Evolutionary conservation across 2,329 filamentous ascomycete species (phyloP).

Genomic region (Penicillium sclerotigenum): DNA sequence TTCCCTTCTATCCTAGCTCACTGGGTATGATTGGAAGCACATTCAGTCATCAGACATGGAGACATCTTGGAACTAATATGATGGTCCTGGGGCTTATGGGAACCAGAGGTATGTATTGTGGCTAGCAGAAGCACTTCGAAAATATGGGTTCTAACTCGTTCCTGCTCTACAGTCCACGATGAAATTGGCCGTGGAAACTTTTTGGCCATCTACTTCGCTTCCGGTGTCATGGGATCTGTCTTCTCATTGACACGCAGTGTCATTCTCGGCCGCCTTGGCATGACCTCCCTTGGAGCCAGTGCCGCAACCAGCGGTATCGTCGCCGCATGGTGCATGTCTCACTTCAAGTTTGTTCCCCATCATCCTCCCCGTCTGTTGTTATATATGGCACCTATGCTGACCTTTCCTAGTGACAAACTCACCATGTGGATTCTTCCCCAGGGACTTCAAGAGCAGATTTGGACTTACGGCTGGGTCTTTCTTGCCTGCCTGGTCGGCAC

Average conservation of each 20-base stretch:
- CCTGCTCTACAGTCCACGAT: constrained; percentile 15
- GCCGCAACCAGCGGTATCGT: constrained; percentile 51
- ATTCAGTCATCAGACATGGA: constrained; percentile 56
- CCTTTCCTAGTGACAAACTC: constrained; percentile 36
- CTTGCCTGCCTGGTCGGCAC: constrained; percentile 36
- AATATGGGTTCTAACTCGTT: background rate
- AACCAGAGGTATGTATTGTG: constrained; percentile 39
- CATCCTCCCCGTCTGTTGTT: background rate
- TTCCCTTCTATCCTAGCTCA: constrained; percentile 53
- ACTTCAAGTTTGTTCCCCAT: constrained; percentile 39
- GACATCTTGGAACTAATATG: constrained; percentile 55
- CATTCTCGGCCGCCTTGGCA: constrained; percentile 41
- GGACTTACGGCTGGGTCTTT: constrained; percentile 42
- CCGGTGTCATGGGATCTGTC: constrained; percentile 48
- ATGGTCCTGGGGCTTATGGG: constrained; percentile 55
- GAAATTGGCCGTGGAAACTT: constrained; percentile 57
- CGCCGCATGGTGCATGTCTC: constrained; percentile 49
- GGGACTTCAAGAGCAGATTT: constrained; percentile 40
- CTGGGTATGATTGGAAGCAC: constrained; percentile 52
- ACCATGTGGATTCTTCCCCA: constrained; percentile 42
- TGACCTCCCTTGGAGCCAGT: constrained; percentile 52
- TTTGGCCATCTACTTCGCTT: constrained; percentile 51
- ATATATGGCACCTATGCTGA: constrained; percentile 1
- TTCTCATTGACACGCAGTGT: constrained; percentile 47
- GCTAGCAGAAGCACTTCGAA: background rate